These are phyloP conservation scores for Warburgia ugandensis DNA, from an alignment of 164 flowering plant genomes.

Conservation along the genomic window DNA sequence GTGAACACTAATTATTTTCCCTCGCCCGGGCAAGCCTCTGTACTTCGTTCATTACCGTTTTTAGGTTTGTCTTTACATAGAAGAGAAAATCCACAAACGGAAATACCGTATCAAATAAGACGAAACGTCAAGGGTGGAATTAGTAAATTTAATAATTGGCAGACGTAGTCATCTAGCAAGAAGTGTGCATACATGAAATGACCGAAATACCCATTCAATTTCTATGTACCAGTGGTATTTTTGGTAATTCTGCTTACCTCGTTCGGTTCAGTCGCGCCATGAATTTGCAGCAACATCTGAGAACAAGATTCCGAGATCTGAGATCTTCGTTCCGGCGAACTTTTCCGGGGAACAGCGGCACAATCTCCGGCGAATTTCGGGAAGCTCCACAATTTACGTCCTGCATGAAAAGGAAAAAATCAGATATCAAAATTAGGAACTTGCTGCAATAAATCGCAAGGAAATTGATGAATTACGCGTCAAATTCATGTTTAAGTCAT, in stretches of 20 bases:
- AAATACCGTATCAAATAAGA: too few species aligned
- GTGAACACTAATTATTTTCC: too few species aligned
- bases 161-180: not conserved
- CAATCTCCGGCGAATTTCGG: constrained; percentile 46
- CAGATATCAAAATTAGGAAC: not conserved
- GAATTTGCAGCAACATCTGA: constrained; percentile 73
- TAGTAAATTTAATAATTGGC: too few species aligned
- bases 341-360: constrained; percentile 21
- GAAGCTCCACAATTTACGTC: constrained; percentile 52
- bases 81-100: too few species aligned
- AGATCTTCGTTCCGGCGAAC: constrained; percentile 43
- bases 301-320: constrained; percentile 84
- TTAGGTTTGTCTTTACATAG: too few species aligned
- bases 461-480: not conserved
- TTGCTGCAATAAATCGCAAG: not conserved
- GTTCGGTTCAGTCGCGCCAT: constrained; percentile 29
- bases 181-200: not conserved
- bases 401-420: constrained; percentile 8
- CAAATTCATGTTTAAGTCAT: too few species aligned
- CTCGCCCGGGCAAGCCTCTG: too few species aligned
- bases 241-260: constrained; percentile 33
- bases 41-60: too few species aligned
- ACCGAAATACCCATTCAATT: not conserved
- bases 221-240: not conserved
- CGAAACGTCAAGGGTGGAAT: too few species aligned